Base-by-base conservation (phyloP, 2,329 filamentous ascomycete species). In the Stagonosporopsis tanaceti region DNA sequence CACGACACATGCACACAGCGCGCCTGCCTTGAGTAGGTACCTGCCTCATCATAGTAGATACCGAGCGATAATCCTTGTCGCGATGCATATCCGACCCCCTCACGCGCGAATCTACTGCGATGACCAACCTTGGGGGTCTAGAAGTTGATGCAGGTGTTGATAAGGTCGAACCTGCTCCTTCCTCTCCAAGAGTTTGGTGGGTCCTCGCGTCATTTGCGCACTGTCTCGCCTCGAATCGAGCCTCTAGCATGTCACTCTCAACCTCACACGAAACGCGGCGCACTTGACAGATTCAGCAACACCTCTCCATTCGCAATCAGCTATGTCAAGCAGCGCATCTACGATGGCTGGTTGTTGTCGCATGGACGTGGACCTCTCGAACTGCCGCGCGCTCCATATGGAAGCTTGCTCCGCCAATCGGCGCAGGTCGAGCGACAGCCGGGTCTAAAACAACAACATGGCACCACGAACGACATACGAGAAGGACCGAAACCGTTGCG, bases 101-200 rank as follows among this genome's bases (percentile, higher is more conserved):
- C 20, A 25, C 34, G 41, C 45, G 11, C 22, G 45, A 3, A 17
- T 44, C 27, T 20, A 48, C 27, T 15, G 38, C 32, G 45, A 53
- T 58, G 48, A 58, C 50, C 44, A 58, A 53, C 50, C 2, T 32
- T 6, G 11, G 11, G 17, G 45, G 44, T 46, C 54, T 57, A 32
- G 54, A 53, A 38, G 45, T 50, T 25, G 40, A 32, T 11, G 38
- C 42, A 48, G 32, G 14, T 50, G 39, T 50, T 53, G 47, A 57
- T 58, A 58, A 53, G 35, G 27, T 30, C 40, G 48, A 47, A 30
- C 37, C 41, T 41, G 47, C 48, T 48, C 54, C 54, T 53, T 47
- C 38, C 44, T 45, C 38, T 48, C 32, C 54, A 12, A 57, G 50
- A 6, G 20, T 44, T 22, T 15, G n/a, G 24, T 15, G 41, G 47